Evolutionary conservation across 140 eudicot species (phyloP).

Genomic region (Bidens hawaiensis): DNA sequence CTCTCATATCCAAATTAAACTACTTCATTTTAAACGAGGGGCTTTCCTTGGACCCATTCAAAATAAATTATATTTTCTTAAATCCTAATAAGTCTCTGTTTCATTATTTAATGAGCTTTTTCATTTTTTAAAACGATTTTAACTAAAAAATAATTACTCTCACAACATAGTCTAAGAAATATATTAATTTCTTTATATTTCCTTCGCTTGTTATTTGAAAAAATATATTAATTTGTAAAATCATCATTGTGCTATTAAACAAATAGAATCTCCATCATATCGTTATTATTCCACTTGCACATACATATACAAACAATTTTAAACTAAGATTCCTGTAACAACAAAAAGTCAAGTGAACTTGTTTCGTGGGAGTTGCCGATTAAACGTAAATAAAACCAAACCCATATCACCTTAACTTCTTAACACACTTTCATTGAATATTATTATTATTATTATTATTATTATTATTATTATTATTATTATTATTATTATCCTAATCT

Average conservation of each 20-base stretch:
- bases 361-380: conserved; percentile 12
- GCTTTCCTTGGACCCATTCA: too few relatives aligned
- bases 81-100: too few relatives aligned
- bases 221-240: background rate
- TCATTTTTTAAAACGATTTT: too few relatives aligned
- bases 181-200: too few relatives aligned
- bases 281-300: background rate
- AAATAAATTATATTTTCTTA: too few relatives aligned
- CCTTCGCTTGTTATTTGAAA: background rate
- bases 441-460: too few relatives aligned
- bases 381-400: conserved; percentile 6
- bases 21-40: too few relatives aligned
- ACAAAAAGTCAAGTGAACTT: conserved; percentile 22
- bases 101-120: too few relatives aligned
- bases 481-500: conserved; percentile 1
- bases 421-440: background rate
- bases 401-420: conserved; percentile 3
- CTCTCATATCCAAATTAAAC: too few relatives aligned
- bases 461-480: too few relatives aligned
- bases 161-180: background rate
- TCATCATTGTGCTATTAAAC: background rate
- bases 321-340: background rate
- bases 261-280: background rate
- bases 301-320: background rate
- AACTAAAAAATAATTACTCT: background rate